These are phyloP conservation scores for Leptographium flavum DNA, from an alignment of 2,329 filamentous ascomycete genomes.

Conservation along the genomic window DNA sequence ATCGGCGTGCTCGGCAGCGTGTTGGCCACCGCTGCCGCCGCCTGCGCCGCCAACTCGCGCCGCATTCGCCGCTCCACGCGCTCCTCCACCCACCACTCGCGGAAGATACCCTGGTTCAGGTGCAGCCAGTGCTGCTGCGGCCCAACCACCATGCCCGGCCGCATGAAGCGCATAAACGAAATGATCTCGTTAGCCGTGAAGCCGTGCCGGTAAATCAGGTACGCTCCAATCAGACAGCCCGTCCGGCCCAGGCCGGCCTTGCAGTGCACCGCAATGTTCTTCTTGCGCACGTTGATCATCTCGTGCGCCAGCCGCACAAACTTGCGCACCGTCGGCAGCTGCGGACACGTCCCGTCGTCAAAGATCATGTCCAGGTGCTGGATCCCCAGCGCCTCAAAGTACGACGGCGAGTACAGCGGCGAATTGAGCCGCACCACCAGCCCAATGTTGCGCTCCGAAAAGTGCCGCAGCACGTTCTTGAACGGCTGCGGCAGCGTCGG, in stretches of 20 bases:
- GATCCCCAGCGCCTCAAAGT: constrained; percentile 90
- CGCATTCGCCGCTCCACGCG: constrained; percentile 57
- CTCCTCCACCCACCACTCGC: constrained; percentile 97
- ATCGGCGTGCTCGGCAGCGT: constrained; percentile 42
- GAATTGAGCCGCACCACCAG: constrained; percentile 93
- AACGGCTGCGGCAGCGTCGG: constrained; percentile 70
- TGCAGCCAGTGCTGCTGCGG: constrained; percentile 99
- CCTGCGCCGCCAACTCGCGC: constrained; percentile 38
- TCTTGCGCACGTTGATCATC: constrained; percentile 80
- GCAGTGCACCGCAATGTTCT: constrained; percentile 94
- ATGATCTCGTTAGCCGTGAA: constrained; percentile 98
- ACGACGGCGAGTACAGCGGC: constrained; percentile 89
- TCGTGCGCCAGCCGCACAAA: constrained; percentile 93
- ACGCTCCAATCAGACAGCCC: constrained; percentile 91
- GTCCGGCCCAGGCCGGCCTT: constrained; percentile 94
- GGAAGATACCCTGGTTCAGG: constrained; percentile 88
- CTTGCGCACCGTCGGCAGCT: constrained; percentile 74
- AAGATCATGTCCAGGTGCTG: constrained; percentile 99
- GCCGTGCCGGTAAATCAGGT: constrained; percentile 91
- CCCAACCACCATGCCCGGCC: constrained; percentile 95
- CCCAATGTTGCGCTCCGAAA: constrained; percentile 74
- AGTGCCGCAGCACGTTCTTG: constrained; percentile 91
- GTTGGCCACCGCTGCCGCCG: neutral
- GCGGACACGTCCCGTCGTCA: constrained; percentile 91
- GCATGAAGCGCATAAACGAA: constrained; percentile 98